phyloP scores from a whole-genome alignment of 1,284 basidiomycete genomes.

The Porogramme epimiltina region DNA sequence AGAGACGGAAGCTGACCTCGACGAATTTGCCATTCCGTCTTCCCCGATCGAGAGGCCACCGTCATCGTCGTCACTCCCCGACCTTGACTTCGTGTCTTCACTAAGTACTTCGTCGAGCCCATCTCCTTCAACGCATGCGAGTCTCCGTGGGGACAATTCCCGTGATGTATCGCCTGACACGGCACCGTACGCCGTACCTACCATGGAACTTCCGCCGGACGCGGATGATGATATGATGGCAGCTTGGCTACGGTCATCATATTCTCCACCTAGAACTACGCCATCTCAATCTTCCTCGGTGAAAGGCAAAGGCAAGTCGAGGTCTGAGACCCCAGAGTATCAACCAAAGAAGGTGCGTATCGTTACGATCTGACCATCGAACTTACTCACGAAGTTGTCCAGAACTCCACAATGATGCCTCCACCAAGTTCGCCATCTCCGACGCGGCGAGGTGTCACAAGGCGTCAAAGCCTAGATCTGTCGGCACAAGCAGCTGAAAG shows the following conservation, averaged over 20 bases:
- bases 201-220: conserved; percentile 1
- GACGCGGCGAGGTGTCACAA: too few relatives aligned
- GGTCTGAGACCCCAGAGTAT: too few relatives aligned
- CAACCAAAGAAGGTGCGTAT: too few relatives aligned
- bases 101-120: conserved; percentile 72
- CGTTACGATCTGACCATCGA: background rate
- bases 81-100: conserved; percentile 63
- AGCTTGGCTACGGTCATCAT: conserved; percentile 10
- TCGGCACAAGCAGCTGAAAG: too few relatives aligned
- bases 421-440: background rate
- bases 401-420: background rate
- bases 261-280: too few relatives aligned
- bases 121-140: conserved; percentile 39
- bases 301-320: too few relatives aligned
- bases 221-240: conserved; percentile 9
- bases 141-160: conserved; percentile 17
- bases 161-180: conserved; percentile 17
- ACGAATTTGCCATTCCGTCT: conserved; percentile 1
- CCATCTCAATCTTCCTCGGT: too few relatives aligned
- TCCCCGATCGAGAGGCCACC: conserved; percentile 22
- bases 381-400: background rate
- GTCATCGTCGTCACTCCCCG: conserved; percentile 51
- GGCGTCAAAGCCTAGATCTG: too few relatives aligned
- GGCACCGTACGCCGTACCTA: background rate
- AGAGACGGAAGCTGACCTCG: conserved; percentile 3